Conservation (phyloP, 129 eudicot species). For the Saussurea involucrata region DNA sequence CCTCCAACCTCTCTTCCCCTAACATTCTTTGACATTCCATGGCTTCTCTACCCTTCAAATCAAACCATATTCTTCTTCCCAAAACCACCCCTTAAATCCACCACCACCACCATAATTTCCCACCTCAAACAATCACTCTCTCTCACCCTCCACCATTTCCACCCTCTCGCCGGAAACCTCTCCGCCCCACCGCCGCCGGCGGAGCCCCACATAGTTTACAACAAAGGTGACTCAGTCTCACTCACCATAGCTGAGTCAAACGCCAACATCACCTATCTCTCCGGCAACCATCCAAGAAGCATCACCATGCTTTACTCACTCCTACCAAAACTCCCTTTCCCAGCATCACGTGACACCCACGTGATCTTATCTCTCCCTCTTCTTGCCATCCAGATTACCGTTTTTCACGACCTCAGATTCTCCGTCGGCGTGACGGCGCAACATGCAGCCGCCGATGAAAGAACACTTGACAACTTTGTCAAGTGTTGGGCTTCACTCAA, state of each 20-base stretch:
- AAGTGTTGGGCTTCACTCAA: constrained; percentile 38
- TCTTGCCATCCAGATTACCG: constrained; percentile 34
- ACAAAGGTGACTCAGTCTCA: constrained; percentile 22
- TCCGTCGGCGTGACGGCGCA: constrained; percentile 32
- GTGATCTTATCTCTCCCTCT: constrained; percentile 1
- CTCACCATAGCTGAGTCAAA: constrained; percentile 35
- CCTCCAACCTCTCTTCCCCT: constrained; percentile 41
- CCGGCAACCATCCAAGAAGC: constrained; percentile 18
- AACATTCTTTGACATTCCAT: constrained; percentile 50
- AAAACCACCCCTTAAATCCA: constrained; percentile 21
- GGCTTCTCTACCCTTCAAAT: constrained; percentile 47
- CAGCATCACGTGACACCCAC: constrained; percentile 14
- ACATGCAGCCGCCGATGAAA: constrained; percentile 33
- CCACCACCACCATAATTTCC: constrained; percentile 27
- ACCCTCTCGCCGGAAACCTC: constrained; percentile 48
- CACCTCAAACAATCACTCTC: constrained; percentile 57
- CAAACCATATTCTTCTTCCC: constrained; percentile 51
- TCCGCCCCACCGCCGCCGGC: constrained; percentile 20
- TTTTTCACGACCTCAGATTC: constrained; percentile 22
- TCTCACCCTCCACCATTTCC: constrained; percentile 50
- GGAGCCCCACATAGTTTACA: constrained; percentile 28
- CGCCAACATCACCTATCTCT: constrained; percentile 14
- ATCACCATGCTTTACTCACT: constrained; percentile 20
- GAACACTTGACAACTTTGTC: constrained; percentile 31
- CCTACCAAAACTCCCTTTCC: constrained; percentile 27